phyloP scores from a whole-genome alignment of 2,329 filamentous ascomycete species.

The Aureobasidium sp. region DNA sequence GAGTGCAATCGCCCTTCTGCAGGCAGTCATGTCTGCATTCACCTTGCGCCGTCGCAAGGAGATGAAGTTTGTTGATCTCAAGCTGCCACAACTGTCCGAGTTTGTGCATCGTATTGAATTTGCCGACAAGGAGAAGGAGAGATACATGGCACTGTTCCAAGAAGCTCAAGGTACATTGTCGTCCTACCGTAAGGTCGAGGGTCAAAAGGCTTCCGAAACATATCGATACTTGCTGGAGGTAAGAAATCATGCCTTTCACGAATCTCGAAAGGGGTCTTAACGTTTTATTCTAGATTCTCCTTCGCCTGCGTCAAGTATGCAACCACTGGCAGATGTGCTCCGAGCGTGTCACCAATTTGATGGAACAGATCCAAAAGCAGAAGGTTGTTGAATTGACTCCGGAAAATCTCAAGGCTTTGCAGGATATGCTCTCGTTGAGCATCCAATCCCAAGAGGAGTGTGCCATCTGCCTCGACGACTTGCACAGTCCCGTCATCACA shows the following conservation, averaged over 20 bases:
- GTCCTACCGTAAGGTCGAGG: conserved; percentile 43
- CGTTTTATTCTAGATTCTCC: conserved; percentile 43
- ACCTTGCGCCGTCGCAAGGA: conserved; percentile 78
- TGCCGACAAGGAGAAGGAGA: conserved; percentile 61
- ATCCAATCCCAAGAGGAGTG: conserved; percentile 80
- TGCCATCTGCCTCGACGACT: conserved; percentile 66
- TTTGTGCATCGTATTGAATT: conserved; percentile 70
- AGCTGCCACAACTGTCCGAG: conserved; percentile 67
- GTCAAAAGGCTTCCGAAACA: conserved; percentile 34
- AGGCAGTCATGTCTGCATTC: conserved; percentile 70
- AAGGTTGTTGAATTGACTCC: conserved; percentile 61
- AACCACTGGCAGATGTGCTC: conserved; percentile 82
- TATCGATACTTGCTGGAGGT: conserved; percentile 69
- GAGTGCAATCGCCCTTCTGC: conserved; percentile 52
- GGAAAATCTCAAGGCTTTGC: conserved; percentile 64
- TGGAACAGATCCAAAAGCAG: conserved; percentile 59
- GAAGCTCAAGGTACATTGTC: conserved; percentile 67
- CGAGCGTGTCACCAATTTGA: conserved; percentile 62
- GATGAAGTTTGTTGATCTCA: conserved; percentile 79
- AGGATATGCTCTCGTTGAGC: conserved; percentile 65
- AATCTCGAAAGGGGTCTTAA: not conserved
- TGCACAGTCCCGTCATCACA: conserved; percentile 71
- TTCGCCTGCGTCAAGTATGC: conserved; percentile 77
- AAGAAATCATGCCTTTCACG: not conserved
- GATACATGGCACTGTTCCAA: conserved; percentile 65